Evolutionary conservation across 257 asterid species (phyloP).

Genomic region (Gardenia jasminoides): DNA sequence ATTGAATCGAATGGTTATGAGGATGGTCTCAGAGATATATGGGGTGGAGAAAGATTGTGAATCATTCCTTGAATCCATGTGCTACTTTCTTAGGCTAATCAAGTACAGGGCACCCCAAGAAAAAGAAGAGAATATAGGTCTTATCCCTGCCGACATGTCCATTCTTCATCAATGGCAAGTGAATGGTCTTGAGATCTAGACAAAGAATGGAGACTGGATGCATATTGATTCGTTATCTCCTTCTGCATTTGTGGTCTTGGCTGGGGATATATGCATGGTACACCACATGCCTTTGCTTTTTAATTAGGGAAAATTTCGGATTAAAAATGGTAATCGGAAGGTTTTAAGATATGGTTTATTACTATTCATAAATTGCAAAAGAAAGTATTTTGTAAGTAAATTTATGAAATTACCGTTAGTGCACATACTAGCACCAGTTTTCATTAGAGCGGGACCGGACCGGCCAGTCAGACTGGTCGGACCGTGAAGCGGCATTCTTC

Average conservation of each 20-base stretch:
- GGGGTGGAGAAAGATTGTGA: slow-evolving; percentile 35
- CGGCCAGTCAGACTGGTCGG: no score
- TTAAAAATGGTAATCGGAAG: no score
- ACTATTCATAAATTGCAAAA: no score
- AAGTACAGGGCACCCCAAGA: slow-evolving; percentile 48
- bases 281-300: neutral
- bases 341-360: no score
- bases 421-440: no score
- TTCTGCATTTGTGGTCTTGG: slow-evolving; percentile 65
- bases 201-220: slow-evolving; percentile 59
- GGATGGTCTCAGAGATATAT: slow-evolving; percentile 61
- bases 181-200: slow-evolving; percentile 54
- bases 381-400: no score
- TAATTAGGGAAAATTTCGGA: no score
- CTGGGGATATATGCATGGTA: slow-evolving; percentile 76
- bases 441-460: no score
- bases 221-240: slow-evolving; percentile 41
- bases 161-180: slow-evolving; percentile 60
- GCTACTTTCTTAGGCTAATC: slow-evolving; percentile 51
- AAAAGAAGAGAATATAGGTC: slow-evolving; percentile 44
- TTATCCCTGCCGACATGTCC: slow-evolving; percentile 56
- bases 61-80: slow-evolving; percentile 38
- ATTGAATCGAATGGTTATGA: slow-evolving; percentile 47
- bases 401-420: no score
- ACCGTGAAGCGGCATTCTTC: no score